phyloP scores from a whole-genome alignment of 75 land plant genomes.

The Sequoiadendron giganteum region DNA sequence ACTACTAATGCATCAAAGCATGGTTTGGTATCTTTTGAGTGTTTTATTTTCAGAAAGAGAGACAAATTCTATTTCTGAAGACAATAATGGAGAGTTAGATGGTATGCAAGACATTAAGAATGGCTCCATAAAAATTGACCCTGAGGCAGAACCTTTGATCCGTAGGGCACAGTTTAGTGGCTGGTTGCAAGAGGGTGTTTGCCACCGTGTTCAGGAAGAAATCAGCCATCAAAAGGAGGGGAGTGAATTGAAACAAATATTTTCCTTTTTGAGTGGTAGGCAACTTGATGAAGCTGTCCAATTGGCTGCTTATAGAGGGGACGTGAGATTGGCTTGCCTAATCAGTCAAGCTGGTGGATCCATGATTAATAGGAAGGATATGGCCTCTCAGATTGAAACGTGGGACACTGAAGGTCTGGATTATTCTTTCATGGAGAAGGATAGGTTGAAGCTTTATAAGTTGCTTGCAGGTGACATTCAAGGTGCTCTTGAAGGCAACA shows the following conservation, averaged over 20 bases:
- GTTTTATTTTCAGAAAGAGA: slow-evolving; percentile 81
- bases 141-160: slow-evolving; percentile 57
- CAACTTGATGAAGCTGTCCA: slow-evolving; percentile 86
- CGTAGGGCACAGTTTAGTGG: slow-evolving; percentile 90
- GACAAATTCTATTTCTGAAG: slow-evolving; percentile 9
- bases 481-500: slow-evolving; percentile 45
- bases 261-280: slow-evolving; percentile 79
- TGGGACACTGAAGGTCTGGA: slow-evolving; percentile 90
- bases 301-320: slow-evolving; percentile 70
- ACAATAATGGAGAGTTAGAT: slow-evolving; percentile 54
- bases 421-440: slow-evolving; percentile 74
- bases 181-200: slow-evolving; percentile 94
- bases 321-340: slow-evolving; percentile 89
- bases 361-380: slow-evolving; percentile 60
- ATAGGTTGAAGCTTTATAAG: slow-evolving; percentile 59
- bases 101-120: slow-evolving; percentile 55
- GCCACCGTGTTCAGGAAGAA: slow-evolving; percentile 74
- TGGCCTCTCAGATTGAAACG: slow-evolving; percentile 75
- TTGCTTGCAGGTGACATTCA: slow-evolving; percentile 87
- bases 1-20: slow-evolving; percentile 73
- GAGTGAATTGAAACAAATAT: slow-evolving; percentile 68
- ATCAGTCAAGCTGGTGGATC: slow-evolving; percentile 92
- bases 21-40: slow-evolving; percentile 84
- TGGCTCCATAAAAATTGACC: slow-evolving; percentile 41
- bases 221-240: slow-evolving; percentile 44